Conservation (phyloP, 148 eudicot species). For the Oxyria digyna region DNA sequence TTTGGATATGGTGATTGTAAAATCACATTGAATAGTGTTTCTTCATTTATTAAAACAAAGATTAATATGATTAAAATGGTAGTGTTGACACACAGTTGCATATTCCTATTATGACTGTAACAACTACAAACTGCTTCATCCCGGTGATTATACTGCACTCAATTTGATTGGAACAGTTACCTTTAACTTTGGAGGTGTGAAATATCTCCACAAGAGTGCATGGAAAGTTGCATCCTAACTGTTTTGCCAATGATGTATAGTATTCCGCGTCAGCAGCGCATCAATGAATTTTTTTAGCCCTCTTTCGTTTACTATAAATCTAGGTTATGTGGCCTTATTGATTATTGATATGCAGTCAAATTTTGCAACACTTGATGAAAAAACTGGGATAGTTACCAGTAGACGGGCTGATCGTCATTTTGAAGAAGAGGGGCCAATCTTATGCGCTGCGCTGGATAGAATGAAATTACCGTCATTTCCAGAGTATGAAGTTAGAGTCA, state of each 20-base stretch:
- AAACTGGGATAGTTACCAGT: constrained; percentile 75
- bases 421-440: constrained; percentile 97
- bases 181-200: neutral
- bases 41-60: neutral
- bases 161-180: neutral
- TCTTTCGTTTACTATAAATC: neutral
- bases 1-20: neutral
- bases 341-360: constrained; percentile 49
- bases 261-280: neutral
- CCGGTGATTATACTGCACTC: neutral
- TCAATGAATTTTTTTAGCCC: neutral
- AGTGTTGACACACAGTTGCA: neutral
- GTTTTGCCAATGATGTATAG: neutral
- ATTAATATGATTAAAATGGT: neutral
- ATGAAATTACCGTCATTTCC: constrained; percentile 88
- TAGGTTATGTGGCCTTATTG: constrained; percentile 3
- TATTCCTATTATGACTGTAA: neutral
- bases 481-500: constrained; percentile 84
- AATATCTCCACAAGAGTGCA: neutral
- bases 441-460: constrained; percentile 88
- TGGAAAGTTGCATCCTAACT: neutral
- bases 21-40: neutral
- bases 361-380: constrained; percentile 86
- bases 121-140: neutral
- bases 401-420: constrained; percentile 97